Evolutionary conservation across 495 filamentous ascomycete species (phyloP).

Genomic region (Aspergillus olivimuriae): DNA sequence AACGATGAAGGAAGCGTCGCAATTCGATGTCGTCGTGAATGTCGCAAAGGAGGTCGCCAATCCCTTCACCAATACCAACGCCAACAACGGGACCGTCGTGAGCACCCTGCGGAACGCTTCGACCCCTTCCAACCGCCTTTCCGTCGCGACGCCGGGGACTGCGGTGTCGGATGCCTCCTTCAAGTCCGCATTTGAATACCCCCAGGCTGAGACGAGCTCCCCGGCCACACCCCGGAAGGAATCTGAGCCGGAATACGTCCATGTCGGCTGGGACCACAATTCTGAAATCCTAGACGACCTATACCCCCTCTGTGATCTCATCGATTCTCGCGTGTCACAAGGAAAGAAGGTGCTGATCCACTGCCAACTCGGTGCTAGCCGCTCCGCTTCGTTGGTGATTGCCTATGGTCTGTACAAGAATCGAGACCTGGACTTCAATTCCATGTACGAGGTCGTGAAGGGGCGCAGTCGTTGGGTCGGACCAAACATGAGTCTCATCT

Average conservation of each 20-base stretch:
- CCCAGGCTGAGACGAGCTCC: constrained; percentile 45
- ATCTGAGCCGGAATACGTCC: constrained; percentile 79
- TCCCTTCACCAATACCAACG: constrained; percentile 54
- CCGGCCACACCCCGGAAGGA: constrained; percentile 44
- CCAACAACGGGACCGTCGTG: constrained; percentile 34
- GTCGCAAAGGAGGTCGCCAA: constrained; percentile 92
- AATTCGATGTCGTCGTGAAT: constrained; percentile 91
- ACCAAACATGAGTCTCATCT: constrained; percentile 97
- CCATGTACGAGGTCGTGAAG: constrained; percentile 89
- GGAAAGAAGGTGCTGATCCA: constrained; percentile 88
- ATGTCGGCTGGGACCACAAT: constrained; percentile 97
- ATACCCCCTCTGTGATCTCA: constrained; percentile 74
- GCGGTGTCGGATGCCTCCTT: constrained; percentile 65
- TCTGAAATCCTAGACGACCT: constrained; percentile 89
- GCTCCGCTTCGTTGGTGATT: constrained; percentile 94
- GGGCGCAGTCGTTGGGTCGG: constrained; percentile 89
- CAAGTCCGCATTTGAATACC: constrained; percentile 61
- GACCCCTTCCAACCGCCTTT: constrained; percentile 30
- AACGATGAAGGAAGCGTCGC: constrained; percentile 71
- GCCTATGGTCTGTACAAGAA: constrained; percentile 95
- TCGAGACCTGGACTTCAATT: constrained; percentile 78
- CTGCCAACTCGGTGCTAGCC: constrained; percentile 92
- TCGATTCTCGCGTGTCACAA: constrained; percentile 69
- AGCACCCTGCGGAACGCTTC: constrained; percentile 35
- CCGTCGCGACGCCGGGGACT: constrained; percentile 58